A percentile compares a stretch with the other conserved stretches of the same genome.
Evolutionary conservation across 257 asterid genomes (phyloP).

Genomic region (Misopates orontium): DNA sequence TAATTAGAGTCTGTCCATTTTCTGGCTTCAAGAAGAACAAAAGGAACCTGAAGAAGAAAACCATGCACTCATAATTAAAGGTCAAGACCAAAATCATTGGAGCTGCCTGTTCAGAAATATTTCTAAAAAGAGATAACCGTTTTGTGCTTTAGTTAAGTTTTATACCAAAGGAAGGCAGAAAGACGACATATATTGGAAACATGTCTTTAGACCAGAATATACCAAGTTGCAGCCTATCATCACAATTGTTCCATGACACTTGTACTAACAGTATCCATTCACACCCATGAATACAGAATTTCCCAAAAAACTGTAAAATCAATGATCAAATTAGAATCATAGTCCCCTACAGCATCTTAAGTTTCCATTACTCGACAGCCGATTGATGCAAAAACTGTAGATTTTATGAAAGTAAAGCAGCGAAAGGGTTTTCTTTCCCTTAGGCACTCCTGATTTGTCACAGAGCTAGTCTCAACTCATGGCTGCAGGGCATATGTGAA

Average conservation of each 20-base stretch:
- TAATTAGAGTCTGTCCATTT: slow-evolving; percentile 60
- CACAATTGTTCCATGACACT: slow-evolving; percentile 7
- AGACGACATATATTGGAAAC: background rate
- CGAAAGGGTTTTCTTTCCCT: too few species aligned
- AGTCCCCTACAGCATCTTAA: background rate
- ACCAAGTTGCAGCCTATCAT: background rate
- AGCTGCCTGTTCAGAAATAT: background rate
- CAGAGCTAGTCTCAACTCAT: too few species aligned
- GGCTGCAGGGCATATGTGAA: too few species aligned
- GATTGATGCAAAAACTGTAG: too few species aligned
- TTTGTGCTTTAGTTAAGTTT: background rate
- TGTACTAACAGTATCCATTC: slow-evolving; percentile 7
- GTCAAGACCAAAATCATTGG: slow-evolving; percentile 20
- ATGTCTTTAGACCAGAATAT: background rate
- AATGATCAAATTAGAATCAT: background rate
- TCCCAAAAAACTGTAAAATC: slow-evolving; percentile 7
- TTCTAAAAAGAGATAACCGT: background rate
- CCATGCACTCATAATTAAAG: slow-evolving; percentile 21
- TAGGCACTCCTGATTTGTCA: too few species aligned
- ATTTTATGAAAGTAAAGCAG: too few species aligned
- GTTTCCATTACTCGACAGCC: too few species aligned
- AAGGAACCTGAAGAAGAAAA: slow-evolving; percentile 69
- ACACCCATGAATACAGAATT: background rate
- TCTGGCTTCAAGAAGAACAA: slow-evolving; percentile 67
- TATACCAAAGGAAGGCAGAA: background rate